Percentiles rank a stretch among this genome's conserved stretches.
phyloP scores from a whole-genome alignment of 2,329 filamentous ascomycete species.

The Fusarium caatingaense region DNA sequence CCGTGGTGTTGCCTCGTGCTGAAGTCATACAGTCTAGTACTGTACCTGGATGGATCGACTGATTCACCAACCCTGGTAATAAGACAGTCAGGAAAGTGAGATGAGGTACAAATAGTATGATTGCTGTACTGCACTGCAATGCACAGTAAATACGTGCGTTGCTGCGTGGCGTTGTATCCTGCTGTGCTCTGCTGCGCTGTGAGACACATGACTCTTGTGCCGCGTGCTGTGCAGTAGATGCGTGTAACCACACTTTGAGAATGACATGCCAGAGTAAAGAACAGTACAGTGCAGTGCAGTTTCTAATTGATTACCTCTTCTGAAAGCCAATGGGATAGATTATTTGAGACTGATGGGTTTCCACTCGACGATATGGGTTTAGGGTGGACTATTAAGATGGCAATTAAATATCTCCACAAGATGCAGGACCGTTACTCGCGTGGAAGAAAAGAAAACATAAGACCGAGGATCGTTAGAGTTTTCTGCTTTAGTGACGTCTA shows the following conservation, averaged over 20 bases:
- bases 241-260: constrained; percentile 30
- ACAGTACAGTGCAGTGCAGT: not conserved
- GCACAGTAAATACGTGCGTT: not conserved
- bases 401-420: not conserved
- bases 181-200: not conserved
- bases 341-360: not conserved
- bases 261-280: not conserved
- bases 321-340: not conserved
- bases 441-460: constrained; percentile 7
- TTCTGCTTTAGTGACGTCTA: not conserved
- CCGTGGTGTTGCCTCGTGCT: not conserved
- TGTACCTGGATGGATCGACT: not conserved
- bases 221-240: constrained; percentile 8
- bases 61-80: not conserved
- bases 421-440: constrained; percentile 27
- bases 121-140: not conserved
- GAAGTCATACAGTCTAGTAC: not conserved
- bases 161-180: not conserved
- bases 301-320: not conserved
- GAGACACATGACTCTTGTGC: constrained; percentile 14
- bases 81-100: not conserved
- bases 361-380: not conserved
- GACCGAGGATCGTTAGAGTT: not conserved
- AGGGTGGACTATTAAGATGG: not conserved
- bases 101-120: not conserved